Conservation (phyloP, 495 filamentous ascomycete genomes). For the Hypomontagnella monticulosa region DNA sequence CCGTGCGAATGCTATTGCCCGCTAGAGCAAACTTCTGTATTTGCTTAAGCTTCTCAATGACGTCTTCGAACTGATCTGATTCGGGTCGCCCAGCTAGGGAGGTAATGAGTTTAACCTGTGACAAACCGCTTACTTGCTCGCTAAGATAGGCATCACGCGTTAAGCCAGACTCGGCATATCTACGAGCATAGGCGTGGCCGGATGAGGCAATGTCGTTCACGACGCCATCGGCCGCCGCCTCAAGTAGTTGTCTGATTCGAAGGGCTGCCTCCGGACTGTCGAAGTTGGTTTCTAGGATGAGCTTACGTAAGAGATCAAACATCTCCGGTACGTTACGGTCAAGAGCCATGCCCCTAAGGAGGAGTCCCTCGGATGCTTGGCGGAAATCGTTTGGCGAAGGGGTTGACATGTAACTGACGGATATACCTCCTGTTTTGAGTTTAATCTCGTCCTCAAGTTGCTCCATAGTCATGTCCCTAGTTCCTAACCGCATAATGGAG, state of each 20-base stretch:
- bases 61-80: slow-evolving; percentile 71
- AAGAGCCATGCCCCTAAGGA: slow-evolving; percentile 83
- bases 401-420: slow-evolving; percentile 77
- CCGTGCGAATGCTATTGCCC: slow-evolving; percentile 71
- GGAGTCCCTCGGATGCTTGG: slow-evolving; percentile 79
- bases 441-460: slow-evolving; percentile 95
- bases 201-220: slow-evolving; percentile 87
- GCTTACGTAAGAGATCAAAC: slow-evolving; percentile 82
- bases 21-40: slow-evolving; percentile 81
- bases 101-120: slow-evolving; percentile 88
- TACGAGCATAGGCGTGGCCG: slow-evolving; percentile 84
- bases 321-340: slow-evolving; percentile 90
- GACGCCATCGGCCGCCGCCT: slow-evolving; percentile 86
- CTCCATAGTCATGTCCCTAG: slow-evolving; percentile 87
- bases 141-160: slow-evolving; percentile 72
- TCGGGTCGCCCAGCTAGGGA: slow-evolving; percentile 62
- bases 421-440: slow-evolving; percentile 93
- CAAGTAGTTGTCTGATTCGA: slow-evolving; percentile 85
- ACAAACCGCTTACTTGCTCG: slow-evolving; percentile 86
- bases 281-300: slow-evolving; percentile 90
- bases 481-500: slow-evolving; percentile 90
- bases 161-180: slow-evolving; percentile 81
- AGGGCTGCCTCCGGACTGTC: slow-evolving; percentile 79
- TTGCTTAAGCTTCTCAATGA: slow-evolving; percentile 86
- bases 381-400: slow-evolving; percentile 76